Conservation (phyloP, 1,284 basidiomycete species). For the Cutaneotrichosporon sp. region DNA sequence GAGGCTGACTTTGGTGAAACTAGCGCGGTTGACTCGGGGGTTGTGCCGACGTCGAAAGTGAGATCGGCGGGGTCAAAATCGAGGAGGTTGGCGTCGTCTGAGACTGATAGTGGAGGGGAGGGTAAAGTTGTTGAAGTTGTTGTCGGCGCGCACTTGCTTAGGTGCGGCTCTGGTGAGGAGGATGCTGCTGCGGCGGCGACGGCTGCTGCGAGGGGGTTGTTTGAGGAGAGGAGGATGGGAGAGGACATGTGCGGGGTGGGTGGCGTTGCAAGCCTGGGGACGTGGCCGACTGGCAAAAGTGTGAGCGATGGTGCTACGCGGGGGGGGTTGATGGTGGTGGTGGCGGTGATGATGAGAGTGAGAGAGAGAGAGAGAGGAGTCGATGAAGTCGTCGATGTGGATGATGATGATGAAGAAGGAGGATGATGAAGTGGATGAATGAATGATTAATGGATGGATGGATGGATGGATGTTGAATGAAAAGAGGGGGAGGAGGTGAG, state of each 20-base stretch:
- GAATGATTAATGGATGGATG: too few species aligned
- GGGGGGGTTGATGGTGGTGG: too few species aligned
- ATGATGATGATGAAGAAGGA: too few species aligned
- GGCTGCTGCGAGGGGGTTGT: not conserved
- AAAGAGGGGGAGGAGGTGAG: too few species aligned
- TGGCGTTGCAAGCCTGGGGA: not conserved
- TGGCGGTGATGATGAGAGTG: not conserved
- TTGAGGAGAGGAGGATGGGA: not conserved
- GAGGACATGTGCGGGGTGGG: slow-evolving; percentile 10
- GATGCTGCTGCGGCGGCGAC: too few species aligned
- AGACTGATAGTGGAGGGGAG: slow-evolving; percentile 32
- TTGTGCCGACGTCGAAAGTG: slow-evolving; percentile 19
- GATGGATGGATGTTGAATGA: too few species aligned
- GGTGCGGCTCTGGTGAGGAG: not conserved
- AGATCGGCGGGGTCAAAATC: slow-evolving; percentile 28
- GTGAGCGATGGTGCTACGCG: not conserved
- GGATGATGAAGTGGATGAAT: too few species aligned
- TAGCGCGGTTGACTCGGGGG: slow-evolving; percentile 25
- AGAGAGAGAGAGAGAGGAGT: not conserved
- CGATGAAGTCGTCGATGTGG: too few species aligned
- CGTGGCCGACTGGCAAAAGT: slow-evolving; percentile 9
- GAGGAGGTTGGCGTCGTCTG: slow-evolving; percentile 17
- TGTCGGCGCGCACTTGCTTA: not conserved
- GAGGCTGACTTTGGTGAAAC: slow-evolving; percentile 30
- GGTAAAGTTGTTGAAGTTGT: slow-evolving; percentile 14